phyloP scores from a whole-genome alignment of 2,329 filamentous ascomycete species.

The Fusarium graminum region DNA sequence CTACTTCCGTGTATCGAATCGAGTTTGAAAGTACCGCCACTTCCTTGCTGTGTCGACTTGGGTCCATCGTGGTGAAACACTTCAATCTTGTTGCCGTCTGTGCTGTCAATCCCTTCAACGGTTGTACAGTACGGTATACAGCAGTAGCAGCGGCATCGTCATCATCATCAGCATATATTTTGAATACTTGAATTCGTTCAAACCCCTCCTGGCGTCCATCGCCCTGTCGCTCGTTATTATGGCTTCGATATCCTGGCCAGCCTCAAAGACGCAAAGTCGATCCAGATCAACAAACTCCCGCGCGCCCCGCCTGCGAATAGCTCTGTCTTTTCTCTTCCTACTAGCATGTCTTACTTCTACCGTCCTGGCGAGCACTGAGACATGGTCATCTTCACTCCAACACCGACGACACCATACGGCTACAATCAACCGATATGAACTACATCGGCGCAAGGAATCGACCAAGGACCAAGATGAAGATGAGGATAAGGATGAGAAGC shows the following conservation, averaged over 20 bases:
- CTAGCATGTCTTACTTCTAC: constrained; percentile 45
- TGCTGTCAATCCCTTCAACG: constrained; percentile 26
- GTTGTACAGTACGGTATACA: constrained; percentile 6
- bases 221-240: constrained; percentile 42
- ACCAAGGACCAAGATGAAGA: constrained; percentile 37
- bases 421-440: constrained; percentile 19
- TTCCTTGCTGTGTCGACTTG: constrained; percentile 21
- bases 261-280: constrained; percentile 17
- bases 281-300: constrained; percentile 9
- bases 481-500: constrained; percentile 11
- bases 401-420: constrained; percentile 26
- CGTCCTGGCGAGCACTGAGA: constrained; percentile 37
- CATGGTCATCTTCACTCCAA: constrained; percentile 32
- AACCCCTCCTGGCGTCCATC: constrained; percentile 20
- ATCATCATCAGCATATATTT: constrained; percentile 4
- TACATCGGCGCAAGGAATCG: constrained; percentile 34
- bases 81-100: constrained; percentile 38
- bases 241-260: constrained; percentile 24
- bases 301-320: constrained; percentile 28
- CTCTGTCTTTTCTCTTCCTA: constrained; percentile 37
- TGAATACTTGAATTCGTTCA: constrained; percentile 1
- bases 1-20: constrained; percentile 14
- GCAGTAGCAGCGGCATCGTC: too few species aligned
- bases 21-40: constrained; percentile 26
- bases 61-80: constrained; percentile 48